phyloP scores from a whole-genome alignment of 305 asterid genomes.

The Fraxinus albicans region DNA sequence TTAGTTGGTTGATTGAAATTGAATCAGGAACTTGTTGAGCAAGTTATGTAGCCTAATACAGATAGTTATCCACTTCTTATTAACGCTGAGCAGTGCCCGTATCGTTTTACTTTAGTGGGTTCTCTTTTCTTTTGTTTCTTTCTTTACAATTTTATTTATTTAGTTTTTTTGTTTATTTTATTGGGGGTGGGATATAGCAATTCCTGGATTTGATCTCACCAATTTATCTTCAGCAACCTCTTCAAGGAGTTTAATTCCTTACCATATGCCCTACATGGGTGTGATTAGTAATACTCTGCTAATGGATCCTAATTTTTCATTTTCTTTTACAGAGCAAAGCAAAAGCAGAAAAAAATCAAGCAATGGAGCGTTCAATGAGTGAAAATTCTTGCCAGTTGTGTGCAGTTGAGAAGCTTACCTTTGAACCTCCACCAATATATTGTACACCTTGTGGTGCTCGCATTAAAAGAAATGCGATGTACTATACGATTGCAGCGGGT shows the following conservation, averaged over 20 bases:
- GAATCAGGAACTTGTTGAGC: background rate
- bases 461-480: constrained; percentile 88
- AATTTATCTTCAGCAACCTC: background rate
- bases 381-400: constrained; percentile 96
- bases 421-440: constrained; percentile 89
- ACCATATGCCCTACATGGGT: constrained; percentile 9
- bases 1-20: background rate
- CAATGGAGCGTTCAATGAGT: constrained; percentile 85
- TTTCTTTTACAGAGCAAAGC: constrained; percentile 75
- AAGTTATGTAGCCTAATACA: background rate
- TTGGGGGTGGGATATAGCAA: constrained; percentile 7
- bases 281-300: constrained; percentile 16
- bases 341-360: constrained; percentile 87
- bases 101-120: background rate
- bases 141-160: background rate
- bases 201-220: constrained; percentile 18
- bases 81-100: background rate
- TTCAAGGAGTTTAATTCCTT: constrained; percentile 20
- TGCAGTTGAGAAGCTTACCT: constrained; percentile 88
- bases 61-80: background rate
- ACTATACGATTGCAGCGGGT: constrained; percentile 81
- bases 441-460: constrained; percentile 97
- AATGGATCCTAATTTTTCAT: constrained; percentile 10
- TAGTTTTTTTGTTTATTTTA: background rate
- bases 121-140: background rate